A percentile compares a stretch with the other conserved stretches of the same genome.
Evolutionary conservation across 805 yeast genomes (phyloP).

Genomic region (Wickerhamomyces pijperi): DNA sequence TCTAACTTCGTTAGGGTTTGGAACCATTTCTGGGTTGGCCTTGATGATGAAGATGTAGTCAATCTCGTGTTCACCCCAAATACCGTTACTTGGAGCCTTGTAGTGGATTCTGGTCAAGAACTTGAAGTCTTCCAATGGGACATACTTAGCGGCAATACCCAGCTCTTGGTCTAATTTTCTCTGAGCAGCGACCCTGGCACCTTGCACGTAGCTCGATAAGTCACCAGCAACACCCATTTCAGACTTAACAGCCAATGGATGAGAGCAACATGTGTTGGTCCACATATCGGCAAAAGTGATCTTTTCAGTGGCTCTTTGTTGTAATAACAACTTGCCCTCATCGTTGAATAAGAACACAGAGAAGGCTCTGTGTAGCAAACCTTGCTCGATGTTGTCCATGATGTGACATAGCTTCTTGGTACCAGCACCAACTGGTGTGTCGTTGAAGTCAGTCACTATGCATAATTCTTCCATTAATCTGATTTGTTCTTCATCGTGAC

Average conservation of each 20-base stretch:
- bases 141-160: conserved; percentile 59
- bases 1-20: conserved; percentile 78
- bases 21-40: conserved; percentile 37
- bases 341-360: conserved; percentile 87
- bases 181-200: conserved; percentile 81
- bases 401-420: conserved; percentile 85
- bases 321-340: conserved; percentile 67
- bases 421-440: conserved; percentile 83
- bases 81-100: conserved; percentile 70
- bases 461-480: conserved; percentile 93
- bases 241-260: conserved; percentile 74
- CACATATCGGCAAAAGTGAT: conserved; percentile 95
- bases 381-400: conserved; percentile 77
- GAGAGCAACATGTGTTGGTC: conserved; percentile 99
- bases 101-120: conserved; percentile 92
- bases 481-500: conserved; percentile 92
- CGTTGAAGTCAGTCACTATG: conserved; percentile 83
- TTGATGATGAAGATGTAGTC: conserved; percentile 83
- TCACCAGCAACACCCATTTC: conserved; percentile 55
- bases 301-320: conserved; percentile 93
- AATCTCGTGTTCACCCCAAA: conserved; percentile 97
- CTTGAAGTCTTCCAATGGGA: conserved; percentile 56
- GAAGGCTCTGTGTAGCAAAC: conserved; percentile 90
- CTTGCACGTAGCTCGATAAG: conserved; percentile 53
- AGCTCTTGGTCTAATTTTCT: conserved; percentile 89